Evolutionary conservation across 1,139 yeast species (phyloP).

Genomic region (Saccharomycopsis crataegensis): DNA sequence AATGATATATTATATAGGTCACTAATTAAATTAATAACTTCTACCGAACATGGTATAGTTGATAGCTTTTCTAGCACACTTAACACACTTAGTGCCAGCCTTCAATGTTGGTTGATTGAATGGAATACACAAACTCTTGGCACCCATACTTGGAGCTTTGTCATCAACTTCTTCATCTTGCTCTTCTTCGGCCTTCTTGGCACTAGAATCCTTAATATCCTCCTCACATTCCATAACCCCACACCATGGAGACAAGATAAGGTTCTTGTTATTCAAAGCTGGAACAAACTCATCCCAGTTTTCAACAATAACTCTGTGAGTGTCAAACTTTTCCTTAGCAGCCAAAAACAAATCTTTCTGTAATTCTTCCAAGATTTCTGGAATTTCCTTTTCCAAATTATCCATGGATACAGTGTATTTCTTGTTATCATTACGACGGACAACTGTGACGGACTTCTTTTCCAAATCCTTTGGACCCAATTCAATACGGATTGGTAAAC

Average conservation of each 20-base stretch:
- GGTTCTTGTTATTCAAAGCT: constrained; percentile 83
- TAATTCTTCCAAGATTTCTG: constrained; percentile 71
- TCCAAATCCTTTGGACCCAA: constrained; percentile 93
- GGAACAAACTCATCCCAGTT: constrained; percentile 93
- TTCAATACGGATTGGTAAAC: constrained; percentile 89
- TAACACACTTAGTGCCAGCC: constrained; percentile 78
- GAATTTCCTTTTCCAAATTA: constrained; percentile 60
- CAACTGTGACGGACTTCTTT: constrained; percentile 73
- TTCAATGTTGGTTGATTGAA: constrained; percentile 80
- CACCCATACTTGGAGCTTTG: constrained; percentile 98
- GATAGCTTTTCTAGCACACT: constrained; percentile 67
- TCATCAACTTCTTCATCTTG: constrained; percentile 85
- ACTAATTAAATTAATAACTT: constrained; percentile 49
- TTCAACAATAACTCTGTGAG: constrained; percentile 71
- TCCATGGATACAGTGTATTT: constrained; percentile 61
- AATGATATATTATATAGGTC: too few species aligned
- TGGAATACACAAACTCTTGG: constrained; percentile 96
- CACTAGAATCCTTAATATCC: constrained; percentile 88
- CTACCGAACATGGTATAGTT: constrained; percentile 94
- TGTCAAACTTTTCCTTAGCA: constrained; percentile 79
- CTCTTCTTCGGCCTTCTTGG: constrained; percentile 45
- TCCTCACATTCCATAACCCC: constrained; percentile 93
- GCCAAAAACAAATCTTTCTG: constrained; percentile 66
- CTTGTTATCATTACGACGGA: constrained; percentile 84
- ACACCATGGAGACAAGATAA: constrained; percentile 95